Percentiles rank a stretch among this genome's conserved stretches.
Evolutionary conservation across 192 early-diverging fungal species (phyloP).

Genomic region (Spinellus fusiger): DNA sequence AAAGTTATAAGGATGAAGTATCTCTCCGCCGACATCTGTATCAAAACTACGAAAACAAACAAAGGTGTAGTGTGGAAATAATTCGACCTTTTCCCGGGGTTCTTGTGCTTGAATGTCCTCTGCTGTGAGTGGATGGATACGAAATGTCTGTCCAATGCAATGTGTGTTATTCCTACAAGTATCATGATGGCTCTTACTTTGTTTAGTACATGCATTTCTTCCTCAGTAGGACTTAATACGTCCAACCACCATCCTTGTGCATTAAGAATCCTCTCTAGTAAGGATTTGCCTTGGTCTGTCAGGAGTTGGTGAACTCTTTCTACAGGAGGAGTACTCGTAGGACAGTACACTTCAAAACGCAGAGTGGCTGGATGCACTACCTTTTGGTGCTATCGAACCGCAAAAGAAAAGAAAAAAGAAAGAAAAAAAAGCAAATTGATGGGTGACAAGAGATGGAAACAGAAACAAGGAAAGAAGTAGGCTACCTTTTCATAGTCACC

Average conservation of each 20-base stretch:
- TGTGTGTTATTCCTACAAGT: neutral
- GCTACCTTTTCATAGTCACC: neutral
- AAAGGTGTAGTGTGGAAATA: constrained; percentile 87
- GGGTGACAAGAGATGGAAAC: neutral
- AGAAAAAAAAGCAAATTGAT: neutral
- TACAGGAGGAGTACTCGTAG: neutral
- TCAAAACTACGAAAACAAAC: constrained; percentile 67
- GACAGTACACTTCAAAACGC: neutral
- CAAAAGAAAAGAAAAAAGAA: no score
- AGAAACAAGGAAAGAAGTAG: neutral
- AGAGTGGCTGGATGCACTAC: neutral
- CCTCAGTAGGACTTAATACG: constrained; percentile 52
- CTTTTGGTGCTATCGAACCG: no score
- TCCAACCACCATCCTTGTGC: constrained; percentile 56
- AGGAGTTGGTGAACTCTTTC: neutral
- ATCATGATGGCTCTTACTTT: constrained; percentile 28
- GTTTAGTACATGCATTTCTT: constrained; percentile 54
- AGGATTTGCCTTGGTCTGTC: neutral
- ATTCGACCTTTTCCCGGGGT: constrained; percentile 83
- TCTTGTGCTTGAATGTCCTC: constrained; percentile 86
- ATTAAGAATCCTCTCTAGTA: neutral
- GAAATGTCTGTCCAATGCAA: constrained; percentile 55
- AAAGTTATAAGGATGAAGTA: constrained; percentile 35
- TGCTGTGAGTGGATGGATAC: constrained; percentile 82
- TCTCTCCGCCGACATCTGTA: constrained; percentile 13